Evolutionary conservation across 495 filamentous ascomycete species (phyloP).

Genomic region (Terfezia boudieri): DNA sequence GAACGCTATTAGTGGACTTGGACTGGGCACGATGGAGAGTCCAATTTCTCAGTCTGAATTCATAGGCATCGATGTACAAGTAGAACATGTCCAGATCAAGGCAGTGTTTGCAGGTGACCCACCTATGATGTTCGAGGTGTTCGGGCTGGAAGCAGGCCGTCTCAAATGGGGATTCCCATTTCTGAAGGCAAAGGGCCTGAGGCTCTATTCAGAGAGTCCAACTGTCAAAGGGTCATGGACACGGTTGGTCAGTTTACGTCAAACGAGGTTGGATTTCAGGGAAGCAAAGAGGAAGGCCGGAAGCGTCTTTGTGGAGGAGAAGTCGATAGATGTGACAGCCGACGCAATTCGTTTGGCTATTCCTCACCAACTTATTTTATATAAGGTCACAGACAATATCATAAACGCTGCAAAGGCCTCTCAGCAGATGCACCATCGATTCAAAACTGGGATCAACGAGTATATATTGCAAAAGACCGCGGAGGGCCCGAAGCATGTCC

Average conservation of each 20-base stretch:
- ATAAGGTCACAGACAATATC: conserved; percentile 80
- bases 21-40: conserved; percentile 1
- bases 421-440: conserved; percentile 75
- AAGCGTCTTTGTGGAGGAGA: conserved; percentile 41
- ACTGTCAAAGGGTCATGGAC: conserved; percentile 65
- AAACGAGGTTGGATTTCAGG: conserved; percentile 54
- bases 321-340: conserved; percentile 57
- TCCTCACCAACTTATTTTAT: conserved; percentile 81
- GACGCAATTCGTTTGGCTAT: conserved; percentile 77
- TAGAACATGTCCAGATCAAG: conserved; percentile 65
- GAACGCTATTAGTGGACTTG: not conserved
- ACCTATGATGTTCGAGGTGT: conserved; percentile 70
- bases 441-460: conserved; percentile 65
- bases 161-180: conserved; percentile 74
- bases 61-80: conserved; percentile 59
- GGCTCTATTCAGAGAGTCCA: conserved; percentile 70
- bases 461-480: conserved; percentile 65
- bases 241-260: conserved; percentile 60
- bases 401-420: conserved; percentile 70
- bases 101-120: conserved; percentile 70
- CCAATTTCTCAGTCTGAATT: conserved; percentile 29
- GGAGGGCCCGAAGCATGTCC: conserved; percentile 64
- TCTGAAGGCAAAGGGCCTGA: conserved; percentile 45
- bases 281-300: conserved; percentile 47
- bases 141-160: conserved; percentile 52